Evolutionary conservation across 306 rosid species (phyloP).

Genomic region (Ochetophila trinervis): DNA sequence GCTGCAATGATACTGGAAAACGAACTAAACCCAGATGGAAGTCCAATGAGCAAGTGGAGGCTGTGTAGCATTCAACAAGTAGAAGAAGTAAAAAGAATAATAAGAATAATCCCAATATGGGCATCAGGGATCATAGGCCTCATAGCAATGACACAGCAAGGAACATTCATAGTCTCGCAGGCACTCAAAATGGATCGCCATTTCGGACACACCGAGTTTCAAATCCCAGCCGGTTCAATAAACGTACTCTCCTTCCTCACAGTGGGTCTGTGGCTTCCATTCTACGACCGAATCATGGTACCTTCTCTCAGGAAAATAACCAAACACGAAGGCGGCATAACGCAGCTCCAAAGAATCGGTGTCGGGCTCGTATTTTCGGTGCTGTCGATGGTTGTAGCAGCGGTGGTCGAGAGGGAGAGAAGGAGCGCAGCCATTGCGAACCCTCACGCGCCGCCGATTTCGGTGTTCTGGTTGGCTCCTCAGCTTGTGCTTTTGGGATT

Average conservation of each 20-base stretch:
- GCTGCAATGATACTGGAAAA: slow-evolving; percentile 49
- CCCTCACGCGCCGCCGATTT: slow-evolving; percentile 32
- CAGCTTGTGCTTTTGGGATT: slow-evolving; percentile 30
- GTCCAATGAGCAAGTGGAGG: slow-evolving; percentile 41
- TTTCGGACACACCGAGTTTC: slow-evolving; percentile 56
- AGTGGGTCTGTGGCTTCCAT: slow-evolving; percentile 46
- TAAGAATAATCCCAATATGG: slow-evolving; percentile 51
- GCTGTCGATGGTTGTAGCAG: slow-evolving; percentile 57
- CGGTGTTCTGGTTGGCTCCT: slow-evolving; percentile 51
- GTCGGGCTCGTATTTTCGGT: slow-evolving; percentile 55
- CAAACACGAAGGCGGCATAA: slow-evolving; percentile 51
- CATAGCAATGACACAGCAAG: slow-evolving; percentile 37
- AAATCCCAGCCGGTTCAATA: slow-evolving; percentile 67
- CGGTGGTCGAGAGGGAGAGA: slow-evolving; percentile 48
- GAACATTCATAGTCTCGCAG: slow-evolving; percentile 57
- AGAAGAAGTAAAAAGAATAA: slow-evolving; percentile 58
- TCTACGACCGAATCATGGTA: slow-evolving; percentile 47
- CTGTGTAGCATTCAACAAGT: slow-evolving; percentile 60
- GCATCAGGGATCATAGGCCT: slow-evolving; percentile 47
- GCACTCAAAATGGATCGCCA: slow-evolving; percentile 71
- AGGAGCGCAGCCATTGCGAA: slow-evolving; percentile 26
- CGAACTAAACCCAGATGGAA: slow-evolving; percentile 53
- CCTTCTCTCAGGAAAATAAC: slow-evolving; percentile 48
- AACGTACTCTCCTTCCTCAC: slow-evolving; percentile 49
- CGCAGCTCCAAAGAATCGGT: slow-evolving; percentile 57